Evolutionary conservation across 2,329 filamentous ascomycete genomes (phyloP), one percentile per base, ranked within the genome.

Genomic region (Phymatotrichopsis omnivora): DNA sequence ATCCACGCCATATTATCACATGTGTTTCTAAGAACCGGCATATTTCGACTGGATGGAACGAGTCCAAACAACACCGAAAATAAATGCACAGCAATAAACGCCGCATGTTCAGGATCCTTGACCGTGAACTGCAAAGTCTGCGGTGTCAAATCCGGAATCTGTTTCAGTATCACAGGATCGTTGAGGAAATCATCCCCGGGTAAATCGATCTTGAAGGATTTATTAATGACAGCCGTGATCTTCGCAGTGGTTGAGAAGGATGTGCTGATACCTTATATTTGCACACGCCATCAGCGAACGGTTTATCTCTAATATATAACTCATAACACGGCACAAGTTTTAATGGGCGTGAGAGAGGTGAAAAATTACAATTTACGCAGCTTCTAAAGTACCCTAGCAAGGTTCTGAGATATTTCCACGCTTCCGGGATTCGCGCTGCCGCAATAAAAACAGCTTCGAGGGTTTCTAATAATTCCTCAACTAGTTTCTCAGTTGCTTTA

Each of bases 281-380:
- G 20, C 24, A 35, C 24, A 14, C n/a, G 35, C 12, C 30, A 49
- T 50, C 44, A 50, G 47, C 33, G 22, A 34, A 43, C 32, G 57
- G 60, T 25, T 31, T n/a, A 39, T 77, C 78, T 12, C 62, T 56
- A 46, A n/a, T n/a, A n/a, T n/a, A n/a, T n/a, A n/a, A n/a, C n/a
- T n/a, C n/a, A n/a, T n/a, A n/a, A n/a, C n/a, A n/a, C n/a, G n/a
- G n/a, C n/a, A n/a, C n/a, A n/a, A n/a, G n/a, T n/a, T n/a, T n/a
- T n/a, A n/a, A n/a, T n/a, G n/a, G n/a, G n/a, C n/a, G n/a, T n/a
- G 5, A 62, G 59, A 3, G 66, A 61, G 7, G 63, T 63, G 25
- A 73, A 49, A 7, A 65, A 60, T 73, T 74, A 76, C 14, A 78
- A 56, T 16, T 58, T 60, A 16, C 66, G 65, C 3, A 65, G 64